These are phyloP conservation scores for Phytophthora boehmeriae DNA, from an alignment of 352 stramenopile genomes.

Conservation along the genomic window DNA sequence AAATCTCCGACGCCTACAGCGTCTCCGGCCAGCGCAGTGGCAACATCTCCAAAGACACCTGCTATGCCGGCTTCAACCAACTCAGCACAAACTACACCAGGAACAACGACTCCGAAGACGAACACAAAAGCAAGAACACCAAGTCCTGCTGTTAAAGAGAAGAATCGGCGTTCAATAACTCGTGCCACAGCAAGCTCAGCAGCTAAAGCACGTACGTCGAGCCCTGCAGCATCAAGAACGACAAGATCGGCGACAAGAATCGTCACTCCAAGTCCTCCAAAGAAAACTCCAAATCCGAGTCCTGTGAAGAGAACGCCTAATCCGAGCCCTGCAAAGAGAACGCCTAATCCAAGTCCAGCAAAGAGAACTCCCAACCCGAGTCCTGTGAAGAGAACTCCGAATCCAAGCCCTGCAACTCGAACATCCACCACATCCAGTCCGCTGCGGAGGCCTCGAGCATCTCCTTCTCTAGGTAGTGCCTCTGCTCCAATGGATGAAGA, in stretches of 20 bases:
- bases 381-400: neutral
- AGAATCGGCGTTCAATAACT: slow-evolving; percentile 20
- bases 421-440: neutral
- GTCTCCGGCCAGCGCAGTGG: slow-evolving; percentile 15
- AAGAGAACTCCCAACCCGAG: neutral
- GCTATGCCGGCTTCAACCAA: slow-evolving; percentile 2
- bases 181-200: slow-evolving; percentile 35
- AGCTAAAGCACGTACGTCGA: slow-evolving; percentile 28
- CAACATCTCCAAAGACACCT: slow-evolving; percentile 18
- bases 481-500: slow-evolving; percentile 20
- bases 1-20: slow-evolving; percentile 20
- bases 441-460: neutral
- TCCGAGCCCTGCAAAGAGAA: slow-evolving; percentile 12
- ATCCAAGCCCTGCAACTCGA: neutral
- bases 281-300: slow-evolving; percentile 7
- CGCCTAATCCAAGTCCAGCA: slow-evolving; percentile 11
- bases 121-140: slow-evolving; percentile 24
- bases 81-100: slow-evolving; percentile 1
- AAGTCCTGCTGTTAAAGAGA: slow-evolving; percentile 17
- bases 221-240: slow-evolving; percentile 24
- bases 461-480: slow-evolving; percentile 28
- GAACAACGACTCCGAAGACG: slow-evolving; percentile 11
- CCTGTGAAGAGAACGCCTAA: neutral
- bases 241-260: slow-evolving; percentile 12
- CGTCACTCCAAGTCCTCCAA: slow-evolving; percentile 14